Evolutionary conservation across 495 filamentous ascomycete genomes (phyloP).

Genomic region (Podospora sp.): DNA sequence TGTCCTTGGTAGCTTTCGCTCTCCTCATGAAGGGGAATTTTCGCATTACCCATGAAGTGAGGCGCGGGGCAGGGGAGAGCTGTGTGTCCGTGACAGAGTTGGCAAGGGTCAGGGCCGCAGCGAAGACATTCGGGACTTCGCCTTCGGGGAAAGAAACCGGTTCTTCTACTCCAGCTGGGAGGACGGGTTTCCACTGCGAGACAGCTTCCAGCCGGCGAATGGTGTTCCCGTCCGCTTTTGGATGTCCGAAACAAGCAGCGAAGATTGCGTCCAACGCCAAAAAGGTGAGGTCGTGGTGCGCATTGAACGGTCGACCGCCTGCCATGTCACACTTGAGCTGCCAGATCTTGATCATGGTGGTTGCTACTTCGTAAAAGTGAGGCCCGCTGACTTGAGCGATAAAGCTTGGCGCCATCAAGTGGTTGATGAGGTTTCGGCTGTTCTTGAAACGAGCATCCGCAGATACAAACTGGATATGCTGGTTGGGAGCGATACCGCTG

Average conservation of each 20-base stretch:
- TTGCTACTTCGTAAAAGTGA: conserved; percentile 32
- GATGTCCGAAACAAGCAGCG: conserved; percentile 36
- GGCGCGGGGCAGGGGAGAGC: conserved; percentile 22
- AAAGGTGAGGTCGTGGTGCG: conserved; percentile 38
- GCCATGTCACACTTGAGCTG: conserved; percentile 35
- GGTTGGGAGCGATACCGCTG: conserved; percentile 33
- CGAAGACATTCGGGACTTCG: conserved; percentile 25
- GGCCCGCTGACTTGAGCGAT: conserved; percentile 39
- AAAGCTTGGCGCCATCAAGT: conserved; percentile 45
- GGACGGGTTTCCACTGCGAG: neutral
- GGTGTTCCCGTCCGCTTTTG: conserved; percentile 25
- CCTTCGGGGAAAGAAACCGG: conserved; percentile 26
- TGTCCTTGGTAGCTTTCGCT: conserved; percentile 26
- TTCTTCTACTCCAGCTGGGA: conserved; percentile 1
- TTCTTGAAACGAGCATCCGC: conserved; percentile 36
- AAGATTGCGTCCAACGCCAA: conserved; percentile 42
- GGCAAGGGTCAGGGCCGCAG: conserved; percentile 18
- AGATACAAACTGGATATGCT: conserved; percentile 35
- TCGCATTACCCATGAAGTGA: conserved; percentile 24
- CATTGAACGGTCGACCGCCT: conserved; percentile 38
- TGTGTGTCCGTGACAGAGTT: conserved; percentile 26
- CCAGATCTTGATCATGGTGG: conserved; percentile 42
- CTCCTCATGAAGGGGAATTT: conserved; percentile 25
- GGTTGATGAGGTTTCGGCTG: conserved; percentile 39
- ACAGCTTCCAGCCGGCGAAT: conserved; percentile 21